Base-by-base conservation (phyloP, 306 rosid genomes). In the Vachellia collinsii region DNA sequence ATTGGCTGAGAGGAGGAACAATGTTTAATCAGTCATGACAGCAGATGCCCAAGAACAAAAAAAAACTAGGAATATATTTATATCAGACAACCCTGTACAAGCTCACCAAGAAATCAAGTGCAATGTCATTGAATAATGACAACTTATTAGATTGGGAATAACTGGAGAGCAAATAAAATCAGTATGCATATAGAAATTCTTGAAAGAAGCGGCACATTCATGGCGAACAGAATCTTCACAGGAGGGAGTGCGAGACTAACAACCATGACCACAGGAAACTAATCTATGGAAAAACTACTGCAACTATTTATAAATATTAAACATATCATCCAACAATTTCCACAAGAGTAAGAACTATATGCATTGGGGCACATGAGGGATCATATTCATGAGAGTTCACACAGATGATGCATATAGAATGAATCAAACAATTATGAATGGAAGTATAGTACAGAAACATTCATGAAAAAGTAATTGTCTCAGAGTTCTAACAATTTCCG, bases 1-100 rank as follows among this genome's bases (percentile, higher is more conserved):
- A 96, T 96, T 74, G 97, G 98, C 99, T 96, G 94, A 80, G 87
- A 73, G 29, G 17, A 41, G 67, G 83, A 42, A 42, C 47, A 70
- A 85, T 36, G 72, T 71, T 82, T 72, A 79, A 79, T 89, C 70
- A 92, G 92, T 80, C 80, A 85, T 43, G 85, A 64, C 50, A 41
- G 79, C 43, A 70, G 72, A 73, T 19, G 83, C 73, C 72, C 54
- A 80, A 81, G 77, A 81, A 76, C 68, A 71, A 78, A 48, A 81
- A 79, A 76, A 71, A 51, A 86, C 70, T 51, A 37, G 11, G 39
- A 12, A 44, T 66, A 74, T 74, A 78, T 43, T 78, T 78, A 66
- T 61, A 42, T 67, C 36, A 53, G 66, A 78, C 71, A 36, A 41
- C 70, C 43, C 20, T n/a, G 66, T 48, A 68, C 72, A 66, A 74